Evolutionary conservation across 1,284 basidiomycete species (phyloP).

Genomic region (Erythrobasidium hasegawianum): DNA sequence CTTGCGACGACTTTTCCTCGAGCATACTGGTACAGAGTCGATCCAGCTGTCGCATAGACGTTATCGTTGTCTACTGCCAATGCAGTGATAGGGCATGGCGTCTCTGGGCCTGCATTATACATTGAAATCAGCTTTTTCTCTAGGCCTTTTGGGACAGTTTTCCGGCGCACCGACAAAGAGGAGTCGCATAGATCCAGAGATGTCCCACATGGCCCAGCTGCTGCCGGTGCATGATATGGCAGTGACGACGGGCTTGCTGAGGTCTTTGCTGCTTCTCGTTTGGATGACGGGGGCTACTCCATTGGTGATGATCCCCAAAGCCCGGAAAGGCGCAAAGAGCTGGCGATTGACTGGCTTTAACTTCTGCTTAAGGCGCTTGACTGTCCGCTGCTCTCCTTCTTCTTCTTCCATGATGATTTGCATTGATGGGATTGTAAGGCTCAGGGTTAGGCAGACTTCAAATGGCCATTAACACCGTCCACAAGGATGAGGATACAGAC

Average conservation of each 20-base stretch:
- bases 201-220: conserved; percentile 96
- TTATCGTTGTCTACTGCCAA: conserved; percentile 80
- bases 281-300: conserved; percentile 85
- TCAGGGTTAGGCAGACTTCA: not conserved
- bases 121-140: not conserved
- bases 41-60: conserved; percentile 74
- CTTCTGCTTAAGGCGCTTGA: conserved; percentile 3
- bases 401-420: not conserved
- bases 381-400: not conserved
- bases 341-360: conserved; percentile 38
- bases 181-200: conserved; percentile 75
- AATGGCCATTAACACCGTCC: no score
- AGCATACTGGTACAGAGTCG: conserved; percentile 68
- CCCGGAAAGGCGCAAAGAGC: conserved; percentile 91
- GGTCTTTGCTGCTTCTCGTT: conserved; percentile 69
- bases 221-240: conserved; percentile 83
- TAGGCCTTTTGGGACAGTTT: not conserved
- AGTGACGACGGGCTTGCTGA: conserved; percentile 41
- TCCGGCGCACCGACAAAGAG: conserved; percentile 80
- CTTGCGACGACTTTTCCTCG: conserved; percentile 74
- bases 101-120: conserved; percentile 71
- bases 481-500: not conserved
- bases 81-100: conserved; percentile 66
- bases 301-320: conserved; percentile 87
- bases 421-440: not conserved